Conservation (phyloP, 805 yeast species). For the Kodamaea lidongshanica region DNA sequence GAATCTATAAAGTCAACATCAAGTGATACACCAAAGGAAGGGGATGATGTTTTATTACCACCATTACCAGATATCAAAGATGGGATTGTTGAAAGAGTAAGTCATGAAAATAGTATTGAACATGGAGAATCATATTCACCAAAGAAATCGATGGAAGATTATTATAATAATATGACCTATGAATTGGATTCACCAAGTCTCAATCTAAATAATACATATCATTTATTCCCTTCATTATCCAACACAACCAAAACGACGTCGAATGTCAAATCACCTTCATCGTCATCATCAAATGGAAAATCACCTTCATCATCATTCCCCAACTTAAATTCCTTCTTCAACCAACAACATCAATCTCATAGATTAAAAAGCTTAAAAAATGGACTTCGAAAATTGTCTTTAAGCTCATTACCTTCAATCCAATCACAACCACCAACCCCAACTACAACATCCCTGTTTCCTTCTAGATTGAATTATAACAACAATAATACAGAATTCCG, state of each 20-base stretch:
- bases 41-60: slow-evolving; percentile 17
- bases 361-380: slow-evolving; percentile 33
- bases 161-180: no score
- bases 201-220: slow-evolving; percentile 13
- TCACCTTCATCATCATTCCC: slow-evolving; percentile 6
- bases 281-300: slow-evolving; percentile 2
- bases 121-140: no score
- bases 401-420: slow-evolving; percentile 13
- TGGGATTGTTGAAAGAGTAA: no score
- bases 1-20: no score
- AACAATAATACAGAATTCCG: no score
- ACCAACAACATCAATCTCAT: slow-evolving; percentile 10
- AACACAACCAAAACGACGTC: slow-evolving; percentile 3
- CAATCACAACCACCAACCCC: slow-evolving; percentile 12
- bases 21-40: no score
- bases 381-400: slow-evolving; percentile 34
- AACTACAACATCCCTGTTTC: no score
- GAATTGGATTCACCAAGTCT: slow-evolving; percentile 24
- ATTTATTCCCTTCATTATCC: slow-evolving; percentile 12
- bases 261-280: slow-evolving; percentile 3
- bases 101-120: no score
- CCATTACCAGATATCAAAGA: slow-evolving; percentile 16
- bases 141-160: no score
- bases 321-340: slow-evolving; percentile 6
- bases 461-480: no score